Evolutionary conservation across 306 rosid species (phyloP).

Genomic region (Quercus aquifolioides): DNA sequence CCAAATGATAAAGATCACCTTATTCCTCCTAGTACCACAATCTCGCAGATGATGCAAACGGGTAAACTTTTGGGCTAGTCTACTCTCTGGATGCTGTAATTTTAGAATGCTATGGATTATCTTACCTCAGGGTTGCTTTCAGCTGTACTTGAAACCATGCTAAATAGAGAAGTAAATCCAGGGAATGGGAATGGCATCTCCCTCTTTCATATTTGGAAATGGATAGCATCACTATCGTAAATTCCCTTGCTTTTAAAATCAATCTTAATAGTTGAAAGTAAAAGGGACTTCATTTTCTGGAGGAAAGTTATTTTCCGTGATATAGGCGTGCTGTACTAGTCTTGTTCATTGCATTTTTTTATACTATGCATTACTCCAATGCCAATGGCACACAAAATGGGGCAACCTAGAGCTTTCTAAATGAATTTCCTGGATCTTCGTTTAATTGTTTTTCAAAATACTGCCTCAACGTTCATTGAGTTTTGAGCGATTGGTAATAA

Average conservation of each 20-base stretch:
- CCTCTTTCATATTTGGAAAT: background rate
- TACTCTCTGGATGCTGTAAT: slow-evolving; percentile 1
- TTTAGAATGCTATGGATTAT: slow-evolving; percentile 1
- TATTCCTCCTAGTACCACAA: slow-evolving; percentile 43
- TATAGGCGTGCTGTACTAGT: background rate
- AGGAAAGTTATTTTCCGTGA: background rate
- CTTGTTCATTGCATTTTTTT: background rate
- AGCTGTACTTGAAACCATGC: background rate
- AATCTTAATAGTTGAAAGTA: background rate
- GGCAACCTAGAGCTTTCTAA: background rate
- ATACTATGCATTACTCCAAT: background rate
- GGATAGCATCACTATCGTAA: background rate
- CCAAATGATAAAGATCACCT: slow-evolving; percentile 48
- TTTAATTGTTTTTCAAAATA: background rate
- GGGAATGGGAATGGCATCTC: slow-evolving; percentile 1
- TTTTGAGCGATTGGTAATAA: background rate
- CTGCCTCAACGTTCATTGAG: background rate
- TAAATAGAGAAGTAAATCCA: slow-evolving; percentile 10
- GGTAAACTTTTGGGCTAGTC: slow-evolving; percentile 43
- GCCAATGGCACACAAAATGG: slow-evolving; percentile 1
- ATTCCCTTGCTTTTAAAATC: background rate
- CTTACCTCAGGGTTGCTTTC: slow-evolving; percentile 14
- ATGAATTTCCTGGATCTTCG: background rate
- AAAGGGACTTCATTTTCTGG: background rate
- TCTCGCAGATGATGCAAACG: slow-evolving; percentile 53